phyloP scores from a whole-genome alignment of 371 early-diverging fungal genomes.

The Batkoa obscura region DNA sequence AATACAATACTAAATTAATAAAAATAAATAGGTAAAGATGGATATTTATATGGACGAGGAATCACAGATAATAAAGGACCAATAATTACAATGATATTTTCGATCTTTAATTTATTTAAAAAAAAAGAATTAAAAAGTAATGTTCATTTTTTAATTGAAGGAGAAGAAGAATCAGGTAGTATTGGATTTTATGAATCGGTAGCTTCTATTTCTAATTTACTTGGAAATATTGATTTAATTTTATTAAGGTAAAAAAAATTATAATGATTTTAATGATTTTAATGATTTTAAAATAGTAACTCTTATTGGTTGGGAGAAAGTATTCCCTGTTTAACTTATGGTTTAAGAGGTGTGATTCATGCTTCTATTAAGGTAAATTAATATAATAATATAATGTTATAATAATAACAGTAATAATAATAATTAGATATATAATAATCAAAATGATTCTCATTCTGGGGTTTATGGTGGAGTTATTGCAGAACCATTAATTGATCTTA shows the following conservation, averaged over 20 bases:
- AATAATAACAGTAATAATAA: conserved; percentile 8
- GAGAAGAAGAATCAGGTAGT: conserved; percentile 68
- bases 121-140: conserved; percentile 38
- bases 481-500: conserved; percentile 54
- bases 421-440: conserved; percentile 25
- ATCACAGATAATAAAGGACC: conserved; percentile 73
- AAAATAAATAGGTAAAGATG: conserved; percentile 40
- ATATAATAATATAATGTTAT: no score
- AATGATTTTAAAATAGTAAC: conserved; percentile 11
- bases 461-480: conserved; percentile 69
- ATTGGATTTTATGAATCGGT: conserved; percentile 45
- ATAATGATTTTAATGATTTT: not conserved
- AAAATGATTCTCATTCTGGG: conserved; percentile 59
- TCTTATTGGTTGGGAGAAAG: conserved; percentile 82
- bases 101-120: conserved; percentile 43
- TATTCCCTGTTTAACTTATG: conserved; percentile 94
- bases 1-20: no score
- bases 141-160: conserved; percentile 63
- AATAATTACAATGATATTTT: conserved; percentile 53
- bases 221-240: conserved; percentile 46
- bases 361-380: conserved; percentile 43
- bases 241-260: conserved; percentile 27
- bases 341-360: conserved; percentile 74
- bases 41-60: conserved; percentile 62
- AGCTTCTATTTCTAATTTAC: conserved; percentile 25